Percentiles rank a stretch among this genome's conserved stretches.
These are phyloP conservation scores for Toxicodendron radicans DNA, from an alignment of 345 rosid species.

Conservation along the genomic window DNA sequence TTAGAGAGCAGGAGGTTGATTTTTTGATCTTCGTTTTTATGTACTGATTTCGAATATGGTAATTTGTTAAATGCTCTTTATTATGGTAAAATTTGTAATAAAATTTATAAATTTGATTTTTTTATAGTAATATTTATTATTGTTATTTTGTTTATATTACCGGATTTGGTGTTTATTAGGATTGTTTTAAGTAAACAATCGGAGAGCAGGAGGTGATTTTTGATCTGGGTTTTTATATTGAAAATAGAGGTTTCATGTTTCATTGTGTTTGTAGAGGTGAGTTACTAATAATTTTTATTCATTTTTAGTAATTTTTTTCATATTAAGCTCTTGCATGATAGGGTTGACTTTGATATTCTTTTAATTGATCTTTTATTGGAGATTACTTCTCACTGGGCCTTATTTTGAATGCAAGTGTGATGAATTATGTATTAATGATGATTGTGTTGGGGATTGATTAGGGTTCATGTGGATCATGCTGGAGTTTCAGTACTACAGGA, in stretches of 20 bases:
- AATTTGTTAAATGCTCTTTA: background rate
- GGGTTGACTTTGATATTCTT: background rate
- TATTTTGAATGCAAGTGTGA: background rate
- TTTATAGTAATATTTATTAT: background rate
- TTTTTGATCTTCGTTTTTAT: background rate
- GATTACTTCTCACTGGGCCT: background rate
- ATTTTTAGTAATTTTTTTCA: background rate
- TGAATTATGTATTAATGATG: background rate
- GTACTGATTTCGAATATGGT: background rate
- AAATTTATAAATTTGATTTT: too few relatives aligned
- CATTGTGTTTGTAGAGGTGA: too few relatives aligned
- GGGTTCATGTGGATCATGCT: slow-evolving; percentile 99
- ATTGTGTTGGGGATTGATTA: slow-evolving; percentile 24
- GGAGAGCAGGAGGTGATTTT: background rate
- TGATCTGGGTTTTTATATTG: background rate
- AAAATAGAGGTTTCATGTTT: too few relatives aligned
- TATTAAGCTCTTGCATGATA: background rate
- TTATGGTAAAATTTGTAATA: too few relatives aligned
- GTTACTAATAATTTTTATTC: too few relatives aligned
- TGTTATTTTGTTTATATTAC: background rate
- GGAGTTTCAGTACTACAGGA: slow-evolving; percentile 96
- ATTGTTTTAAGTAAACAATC: background rate
- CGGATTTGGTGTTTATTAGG: background rate
- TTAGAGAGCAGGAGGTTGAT: background rate
- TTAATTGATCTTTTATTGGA: background rate